phyloP scores from a whole-genome alignment of 2,329 filamentous ascomycete genomes.

The Pseudogymnoascus pannorum region DNA sequence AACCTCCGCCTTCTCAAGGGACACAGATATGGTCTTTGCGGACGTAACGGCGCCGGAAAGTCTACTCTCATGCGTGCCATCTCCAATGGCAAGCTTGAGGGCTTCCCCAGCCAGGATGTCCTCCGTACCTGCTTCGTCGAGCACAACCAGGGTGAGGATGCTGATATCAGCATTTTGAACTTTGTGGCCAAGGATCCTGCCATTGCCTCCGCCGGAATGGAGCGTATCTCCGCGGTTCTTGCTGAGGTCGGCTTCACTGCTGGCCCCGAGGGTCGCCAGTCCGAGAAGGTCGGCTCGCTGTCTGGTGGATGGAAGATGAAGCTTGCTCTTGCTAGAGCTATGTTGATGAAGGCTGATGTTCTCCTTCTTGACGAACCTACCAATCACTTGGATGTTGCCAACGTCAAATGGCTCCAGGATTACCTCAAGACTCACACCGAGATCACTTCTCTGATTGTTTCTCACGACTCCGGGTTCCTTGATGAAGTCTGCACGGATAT shows the following conservation, averaged over 20 bases:
- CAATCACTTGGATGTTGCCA: slow-evolving; percentile 94
- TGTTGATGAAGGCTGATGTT: slow-evolving; percentile 96
- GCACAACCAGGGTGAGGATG: slow-evolving; percentile 97
- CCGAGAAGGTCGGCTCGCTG: slow-evolving; percentile 83
- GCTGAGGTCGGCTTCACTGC: slow-evolving; percentile 89
- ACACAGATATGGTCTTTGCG: slow-evolving; percentile 93
- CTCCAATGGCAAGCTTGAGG: slow-evolving; percentile 89
- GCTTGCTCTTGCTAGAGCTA: slow-evolving; percentile 87
- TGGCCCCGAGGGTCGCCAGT: slow-evolving; percentile 81
- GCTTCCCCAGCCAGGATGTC: slow-evolving; percentile 86
- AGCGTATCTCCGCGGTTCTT: slow-evolving; percentile 77
- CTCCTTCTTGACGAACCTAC: slow-evolving; percentile 96
- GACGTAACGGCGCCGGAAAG: slow-evolving; percentile 94
- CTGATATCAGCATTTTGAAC: slow-evolving; percentile 89
- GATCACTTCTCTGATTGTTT: slow-evolving; percentile 95
- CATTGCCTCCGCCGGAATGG: slow-evolving; percentile 68
- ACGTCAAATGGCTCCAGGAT: slow-evolving; percentile 91
- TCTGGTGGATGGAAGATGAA: slow-evolving; percentile 99
- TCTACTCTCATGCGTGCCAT: slow-evolving; percentile 99
- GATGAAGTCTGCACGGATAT: slow-evolving; percentile 98
- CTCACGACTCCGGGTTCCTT: slow-evolving; percentile 95
- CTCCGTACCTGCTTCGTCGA: slow-evolving; percentile 97
- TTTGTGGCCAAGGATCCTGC: slow-evolving; percentile 86
- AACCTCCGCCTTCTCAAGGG: slow-evolving; percentile 92
- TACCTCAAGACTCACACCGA: slow-evolving; percentile 95